Conservation (phyloP, 148 eudicot genomes). For the Camellia japonica region DNA sequence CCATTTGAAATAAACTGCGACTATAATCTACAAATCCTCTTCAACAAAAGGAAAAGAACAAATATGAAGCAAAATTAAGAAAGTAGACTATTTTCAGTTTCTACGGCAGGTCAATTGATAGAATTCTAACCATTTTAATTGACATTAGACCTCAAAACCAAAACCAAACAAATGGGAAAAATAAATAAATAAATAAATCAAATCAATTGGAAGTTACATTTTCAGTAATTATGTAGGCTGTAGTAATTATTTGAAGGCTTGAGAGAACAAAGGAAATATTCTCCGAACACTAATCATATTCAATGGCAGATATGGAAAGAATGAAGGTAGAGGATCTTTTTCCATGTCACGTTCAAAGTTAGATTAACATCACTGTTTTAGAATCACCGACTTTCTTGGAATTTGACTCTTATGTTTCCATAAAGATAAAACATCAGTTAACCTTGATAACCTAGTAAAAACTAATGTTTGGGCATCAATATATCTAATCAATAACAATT, state of each 20-base stretch:
- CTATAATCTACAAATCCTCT: too few species aligned
- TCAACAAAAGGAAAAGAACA: background rate
- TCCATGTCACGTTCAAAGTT: background rate
- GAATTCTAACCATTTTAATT: background rate
- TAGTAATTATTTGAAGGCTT: background rate
- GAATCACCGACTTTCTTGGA: background rate
- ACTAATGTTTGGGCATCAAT: background rate
- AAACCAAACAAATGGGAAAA: background rate
- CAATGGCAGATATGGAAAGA: background rate
- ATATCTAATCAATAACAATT: background rate
- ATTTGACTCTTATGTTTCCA: background rate
- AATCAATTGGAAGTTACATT: background rate
- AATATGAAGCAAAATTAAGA: background rate
- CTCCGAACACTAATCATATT: background rate
- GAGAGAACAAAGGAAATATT: background rate
- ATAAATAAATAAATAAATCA: background rate
- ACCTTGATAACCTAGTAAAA: slow-evolving; percentile 9
- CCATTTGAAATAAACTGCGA: background rate
- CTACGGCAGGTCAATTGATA: background rate
- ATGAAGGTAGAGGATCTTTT: background rate
- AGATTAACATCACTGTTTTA: background rate
- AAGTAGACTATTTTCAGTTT: background rate
- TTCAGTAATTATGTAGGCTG: background rate
- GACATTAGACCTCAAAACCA: background rate
- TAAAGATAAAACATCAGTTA: background rate